Evolutionary conservation across 2,329 filamentous ascomycete genomes (phyloP), one percentile per base, ranked within the genome.

Genomic region (Helicocarpus griseus): DNA sequence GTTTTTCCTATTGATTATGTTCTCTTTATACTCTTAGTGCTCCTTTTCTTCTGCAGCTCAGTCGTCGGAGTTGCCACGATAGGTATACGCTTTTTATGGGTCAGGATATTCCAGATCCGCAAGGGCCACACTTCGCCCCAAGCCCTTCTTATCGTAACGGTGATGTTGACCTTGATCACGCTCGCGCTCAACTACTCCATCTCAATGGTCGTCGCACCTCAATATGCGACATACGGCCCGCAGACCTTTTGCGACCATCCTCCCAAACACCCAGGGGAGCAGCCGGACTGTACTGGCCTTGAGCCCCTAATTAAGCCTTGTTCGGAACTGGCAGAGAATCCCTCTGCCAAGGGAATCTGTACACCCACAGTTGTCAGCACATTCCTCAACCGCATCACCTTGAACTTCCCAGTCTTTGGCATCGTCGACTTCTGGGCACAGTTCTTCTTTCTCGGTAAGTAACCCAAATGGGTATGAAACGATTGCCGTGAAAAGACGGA

Each of bases 371-470:
- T 96, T 35, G 86, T 90, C 66, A 93, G 87, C 54, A 95, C 88
- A 0, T 95, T 98, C 69, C 77, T 98, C 57, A 96, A 97, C 69
- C 83, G 90, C 41, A 81, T 96, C 54, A 90, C 87, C 21, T 80
- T 95, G 63, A 95, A 94, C 65, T 98, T 93, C 78, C 90, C 93
- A 5, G 89, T 96, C 65, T 95, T 98, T 63, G 93, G 93, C 9
- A 82, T 85, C 9, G 73, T 97, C n/a, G 80, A 88, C 59, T 98
- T 97, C 69, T 98, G 90, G 89, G 87, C 89, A 0, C 93, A 98
- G 63, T 97, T 96, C 64, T 86, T 79, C 11, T 97, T 98, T 72
- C 71, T 98, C 40, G 85, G 73, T 73, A 67, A 59, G 64, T 39
- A 17, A n/a, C 6, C 17, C 14, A n/a, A 33, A 24, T 4, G n/a